A percentile compares a stretch with the other conserved stretches of the same genome.
These are phyloP conservation scores for Coemansia sp. DNA, from an alignment of 192 early-diverging fungal species.

Conservation along the genomic window DNA sequence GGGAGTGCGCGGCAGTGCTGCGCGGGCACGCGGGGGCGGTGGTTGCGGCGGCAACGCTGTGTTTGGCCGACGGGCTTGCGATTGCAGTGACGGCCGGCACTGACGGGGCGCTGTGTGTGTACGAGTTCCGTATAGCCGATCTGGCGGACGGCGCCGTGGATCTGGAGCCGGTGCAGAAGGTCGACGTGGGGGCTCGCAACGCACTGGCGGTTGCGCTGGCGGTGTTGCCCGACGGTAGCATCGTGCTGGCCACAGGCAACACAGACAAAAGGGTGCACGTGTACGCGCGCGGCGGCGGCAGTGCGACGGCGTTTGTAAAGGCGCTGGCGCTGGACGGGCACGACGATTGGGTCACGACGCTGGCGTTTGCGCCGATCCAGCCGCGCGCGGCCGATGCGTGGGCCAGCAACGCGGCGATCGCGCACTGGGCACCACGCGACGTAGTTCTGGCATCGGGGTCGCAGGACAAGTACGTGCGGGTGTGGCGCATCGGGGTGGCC, in stretches of 20 bases:
- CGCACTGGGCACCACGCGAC: conserved; percentile 70
- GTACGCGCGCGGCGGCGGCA: conserved; percentile 56
- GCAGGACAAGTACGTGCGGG: conserved; percentile 89
- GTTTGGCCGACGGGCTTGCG: not conserved
- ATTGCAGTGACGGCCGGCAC: conserved; percentile 23
- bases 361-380: conserved; percentile 71
- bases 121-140: conserved; percentile 17
- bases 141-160: conserved; percentile 13
- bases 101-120: conserved; percentile 32
- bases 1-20: conserved; percentile 67
- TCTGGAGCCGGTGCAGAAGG: conserved; percentile 64
- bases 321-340: conserved; percentile 77
- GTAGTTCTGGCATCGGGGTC: conserved; percentile 84
- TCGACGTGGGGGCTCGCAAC: conserved; percentile 66
- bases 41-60: conserved; percentile 57
- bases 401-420: conserved; percentile 12
- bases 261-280: conserved; percentile 77
- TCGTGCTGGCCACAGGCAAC: conserved; percentile 77
- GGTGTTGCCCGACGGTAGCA: conserved; percentile 62
- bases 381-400: conserved; percentile 11
- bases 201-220: conserved; percentile 67
- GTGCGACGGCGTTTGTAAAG: conserved; percentile 58
- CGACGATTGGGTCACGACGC: conserved; percentile 87
- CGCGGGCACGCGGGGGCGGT: conserved; percentile 66
- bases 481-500: conserved; percentile 62